Conservation (phyloP, 1,284 basidiomycete genomes). For the Schizophyllum commune region DNA sequence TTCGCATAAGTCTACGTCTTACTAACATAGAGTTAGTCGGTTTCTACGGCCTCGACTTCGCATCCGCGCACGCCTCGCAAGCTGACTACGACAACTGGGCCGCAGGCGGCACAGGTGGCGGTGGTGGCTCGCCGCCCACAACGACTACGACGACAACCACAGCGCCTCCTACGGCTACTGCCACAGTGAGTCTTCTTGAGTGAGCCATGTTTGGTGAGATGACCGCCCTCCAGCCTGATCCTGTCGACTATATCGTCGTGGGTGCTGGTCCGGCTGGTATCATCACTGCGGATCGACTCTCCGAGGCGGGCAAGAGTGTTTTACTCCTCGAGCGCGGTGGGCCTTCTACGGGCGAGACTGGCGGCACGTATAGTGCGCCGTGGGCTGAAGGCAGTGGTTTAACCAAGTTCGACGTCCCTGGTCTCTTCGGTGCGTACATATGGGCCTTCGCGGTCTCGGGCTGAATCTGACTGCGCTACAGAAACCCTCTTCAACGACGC, state of each 20-base stretch:
- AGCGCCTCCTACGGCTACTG: constrained; percentile 26
- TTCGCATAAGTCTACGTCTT: not conserved
- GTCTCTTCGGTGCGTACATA: constrained; percentile 36
- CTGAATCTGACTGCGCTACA: constrained; percentile 2
- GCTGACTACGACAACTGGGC: constrained; percentile 43
- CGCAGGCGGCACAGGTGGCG: constrained; percentile 32
- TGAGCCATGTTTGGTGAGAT: no score
- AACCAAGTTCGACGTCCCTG: constrained; percentile 60
- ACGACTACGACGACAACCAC: constrained; percentile 25
- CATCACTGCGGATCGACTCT: constrained; percentile 43
- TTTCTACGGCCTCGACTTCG: constrained; percentile 47
- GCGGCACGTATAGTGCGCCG: constrained; percentile 44
- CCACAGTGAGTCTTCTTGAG: not conserved
- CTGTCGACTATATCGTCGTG: constrained; percentile 50
- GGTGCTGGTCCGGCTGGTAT: constrained; percentile 45
- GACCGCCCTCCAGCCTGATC: no score
- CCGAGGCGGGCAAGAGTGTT: constrained; percentile 55
- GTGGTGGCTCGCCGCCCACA: constrained; percentile 21
- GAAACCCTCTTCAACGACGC: constrained; percentile 55
- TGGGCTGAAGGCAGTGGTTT: constrained; percentile 21
- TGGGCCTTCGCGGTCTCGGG: not conserved
- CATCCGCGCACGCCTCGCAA: constrained; percentile 36
- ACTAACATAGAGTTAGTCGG: constrained; percentile 31
- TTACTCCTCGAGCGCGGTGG: constrained; percentile 55
- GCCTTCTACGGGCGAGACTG: constrained; percentile 50